Base-by-base conservation (phyloP, 2,329 filamentous ascomycete species). In the Magnaporthales sp. region DNA sequence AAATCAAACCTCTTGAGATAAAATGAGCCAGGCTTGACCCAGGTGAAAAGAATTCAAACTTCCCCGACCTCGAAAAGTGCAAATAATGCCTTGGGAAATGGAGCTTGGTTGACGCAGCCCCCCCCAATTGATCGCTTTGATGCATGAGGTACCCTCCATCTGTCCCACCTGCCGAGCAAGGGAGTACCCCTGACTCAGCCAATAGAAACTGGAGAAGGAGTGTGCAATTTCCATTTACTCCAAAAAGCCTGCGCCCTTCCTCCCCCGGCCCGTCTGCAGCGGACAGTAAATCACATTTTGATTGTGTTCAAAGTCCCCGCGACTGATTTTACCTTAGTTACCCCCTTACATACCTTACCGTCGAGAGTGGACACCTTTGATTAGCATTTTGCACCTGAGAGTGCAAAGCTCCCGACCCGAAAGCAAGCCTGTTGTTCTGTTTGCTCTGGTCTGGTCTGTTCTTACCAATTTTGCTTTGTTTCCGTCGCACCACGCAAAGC, bases 301-400 rank as follows among this genome's bases (percentile, higher is more conserved):
- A 51, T 51, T 51, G 38, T 51, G n/a, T 51, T n/a, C 38, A n/a
- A 51, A 51, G 38, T 51, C 38, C 38, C 38, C 38, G 38, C 38
- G 38, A 51, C 38, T 19, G 15, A 19, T 19, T 13, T 58, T 26
- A 26, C 54, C 54, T 9, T 58, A 58, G n/a, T 9, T 26, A 10
- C 54, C 54, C 54, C 54, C 54, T 58, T 58, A 46, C 26, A 24
- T 32, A 38, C 62, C 62, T 64, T 64, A 46, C 62, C 62, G 31
- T 15, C 24, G 31, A 64, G 30, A 64, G 62, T 64, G 62, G 62
- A 46, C 62, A 64, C 62, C 46, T 64, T 64, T 64, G 32, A 64
- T 64, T 64, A 64, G 62, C 13, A 64, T 64, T 54, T 64, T 38
- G 22, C 62, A 64, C 31, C 30, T 27, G 31, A 64, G 31, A 32